These are phyloP conservation scores for Neurospora africana DNA, from an alignment of 495 filamentous ascomycete species.

Conservation along the genomic window DNA sequence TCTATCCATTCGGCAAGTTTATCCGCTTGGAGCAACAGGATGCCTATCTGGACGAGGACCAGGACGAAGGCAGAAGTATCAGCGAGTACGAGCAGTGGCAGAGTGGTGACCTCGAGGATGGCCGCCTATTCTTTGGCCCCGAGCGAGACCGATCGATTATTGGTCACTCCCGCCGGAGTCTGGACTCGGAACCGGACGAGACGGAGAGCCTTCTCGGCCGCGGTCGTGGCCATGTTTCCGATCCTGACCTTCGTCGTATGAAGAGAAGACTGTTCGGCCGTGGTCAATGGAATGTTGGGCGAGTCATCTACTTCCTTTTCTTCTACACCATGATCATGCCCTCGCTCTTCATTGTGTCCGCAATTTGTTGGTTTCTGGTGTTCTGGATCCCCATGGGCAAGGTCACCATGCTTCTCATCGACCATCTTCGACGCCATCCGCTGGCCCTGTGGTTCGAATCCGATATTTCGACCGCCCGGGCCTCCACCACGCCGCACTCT, in stretches of 20 bases:
- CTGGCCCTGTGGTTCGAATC: slow-evolving; percentile 88
- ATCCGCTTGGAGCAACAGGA: slow-evolving; percentile 89
- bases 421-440: slow-evolving; percentile 87
- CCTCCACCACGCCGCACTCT: slow-evolving; percentile 56
- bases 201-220: slow-evolving; percentile 82
- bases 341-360: slow-evolving; percentile 74
- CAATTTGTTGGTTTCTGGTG: slow-evolving; percentile 88
- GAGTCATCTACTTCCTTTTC: slow-evolving; percentile 91
- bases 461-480: slow-evolving; percentile 64
- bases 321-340: slow-evolving; percentile 93
- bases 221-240: slow-evolving; percentile 25
- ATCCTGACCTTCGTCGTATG: slow-evolving; percentile 42
- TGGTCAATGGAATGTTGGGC: slow-evolving; percentile 88
- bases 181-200: slow-evolving; percentile 75
- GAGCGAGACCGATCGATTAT: slow-evolving; percentile 67
- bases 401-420: slow-evolving; percentile 78
- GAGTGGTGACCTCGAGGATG: slow-evolving; percentile 91
- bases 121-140: slow-evolving; percentile 90
- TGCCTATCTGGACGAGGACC: slow-evolving; percentile 88
- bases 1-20: slow-evolving; percentile 96
- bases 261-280: slow-evolving; percentile 90
- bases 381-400: slow-evolving; percentile 99
- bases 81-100: slow-evolving; percentile 99
- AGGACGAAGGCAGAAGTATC: slow-evolving; percentile 98
- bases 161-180: slow-evolving; percentile 77